Evolutionary conservation across 2,329 filamentous ascomycete species (phyloP).

Genomic region (Aspergillus candidus): DNA sequence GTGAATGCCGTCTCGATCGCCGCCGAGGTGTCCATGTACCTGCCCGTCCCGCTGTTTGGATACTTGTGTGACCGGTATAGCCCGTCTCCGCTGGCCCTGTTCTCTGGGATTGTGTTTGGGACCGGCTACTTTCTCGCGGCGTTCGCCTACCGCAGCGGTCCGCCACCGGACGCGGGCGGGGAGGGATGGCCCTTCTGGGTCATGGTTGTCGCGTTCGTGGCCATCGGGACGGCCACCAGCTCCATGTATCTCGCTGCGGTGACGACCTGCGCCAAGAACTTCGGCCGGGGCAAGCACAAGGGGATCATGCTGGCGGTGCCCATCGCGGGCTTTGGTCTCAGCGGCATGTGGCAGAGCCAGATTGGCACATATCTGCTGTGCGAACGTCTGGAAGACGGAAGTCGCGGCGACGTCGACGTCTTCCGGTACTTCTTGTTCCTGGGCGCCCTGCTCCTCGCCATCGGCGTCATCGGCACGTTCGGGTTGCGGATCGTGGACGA

Average conservation of each 20-base stretch:
- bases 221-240: constrained; percentile 76
- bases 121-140: constrained; percentile 79
- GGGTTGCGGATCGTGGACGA: constrained; percentile 75
- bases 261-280: constrained; percentile 98
- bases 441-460: constrained; percentile 59
- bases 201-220: constrained; percentile 81
- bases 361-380: constrained; percentile 72
- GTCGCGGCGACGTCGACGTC: constrained; percentile 59
- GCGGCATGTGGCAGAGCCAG: constrained; percentile 94
- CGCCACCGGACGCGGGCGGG: constrained; percentile 47
- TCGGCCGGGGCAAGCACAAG: constrained; percentile 79
- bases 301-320: constrained; percentile 84
- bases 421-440: constrained; percentile 87
- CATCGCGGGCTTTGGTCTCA: constrained; percentile 87
- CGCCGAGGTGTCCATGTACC: constrained; percentile 81
- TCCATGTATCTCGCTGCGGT: constrained; percentile 85
- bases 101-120: constrained; percentile 69
- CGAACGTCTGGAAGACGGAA: constrained; percentile 60
- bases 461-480: constrained; percentile 69
- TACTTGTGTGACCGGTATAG: constrained; percentile 87
- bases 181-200: constrained; percentile 65
- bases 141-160: constrained; percentile 61
- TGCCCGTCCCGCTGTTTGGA: constrained; percentile 83
- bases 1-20: constrained; percentile 87
- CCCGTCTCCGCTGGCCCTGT: constrained; percentile 67